Conservation (phyloP, 257 asterid species). For the Cinchona pubescens region DNA sequence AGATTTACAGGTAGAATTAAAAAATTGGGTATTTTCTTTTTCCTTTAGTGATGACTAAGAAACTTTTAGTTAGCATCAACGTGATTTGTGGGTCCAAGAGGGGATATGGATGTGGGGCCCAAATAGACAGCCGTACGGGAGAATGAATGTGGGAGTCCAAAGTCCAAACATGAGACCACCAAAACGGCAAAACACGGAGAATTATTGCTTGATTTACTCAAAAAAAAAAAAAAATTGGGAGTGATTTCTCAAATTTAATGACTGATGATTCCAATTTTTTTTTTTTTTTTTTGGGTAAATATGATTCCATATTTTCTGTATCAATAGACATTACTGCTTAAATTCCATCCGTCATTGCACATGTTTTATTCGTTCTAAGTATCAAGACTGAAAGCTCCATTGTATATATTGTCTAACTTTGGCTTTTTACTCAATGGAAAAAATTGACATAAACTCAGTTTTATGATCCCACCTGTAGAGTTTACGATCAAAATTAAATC, state of each 20-base stretch:
- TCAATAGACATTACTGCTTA: neutral
- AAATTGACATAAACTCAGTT: no score
- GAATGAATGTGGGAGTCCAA: constrained; percentile 19
- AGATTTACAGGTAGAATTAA: no score
- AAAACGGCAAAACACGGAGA: constrained; percentile 25
- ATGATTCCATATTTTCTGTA: neutral
- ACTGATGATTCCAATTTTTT: constrained; percentile 10
- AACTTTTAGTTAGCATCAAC: constrained; percentile 1
- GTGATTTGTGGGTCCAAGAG: constrained; percentile 4
- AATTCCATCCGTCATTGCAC: neutral
- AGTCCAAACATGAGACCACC: constrained; percentile 18
- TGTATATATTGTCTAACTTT: neutral
- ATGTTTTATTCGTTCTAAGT: neutral
- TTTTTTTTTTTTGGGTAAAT: no score
- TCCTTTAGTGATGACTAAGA: constrained; percentile 9
- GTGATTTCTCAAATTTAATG: constrained; percentile 42
- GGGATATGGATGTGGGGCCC: constrained; percentile 1
- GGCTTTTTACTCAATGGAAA: no score
- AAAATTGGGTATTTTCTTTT: no score
- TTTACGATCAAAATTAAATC: no score
- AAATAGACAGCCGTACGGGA: constrained; percentile 20
- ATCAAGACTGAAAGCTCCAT: neutral
- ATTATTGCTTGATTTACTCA: constrained; percentile 56
- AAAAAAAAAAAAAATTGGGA: no score
- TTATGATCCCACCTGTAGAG: no score